Evolutionary conservation across 163 green algal species (phyloP), one percentile per base, ranked within the genome.

Genomic region (Smithsoniella earleae): DNA sequence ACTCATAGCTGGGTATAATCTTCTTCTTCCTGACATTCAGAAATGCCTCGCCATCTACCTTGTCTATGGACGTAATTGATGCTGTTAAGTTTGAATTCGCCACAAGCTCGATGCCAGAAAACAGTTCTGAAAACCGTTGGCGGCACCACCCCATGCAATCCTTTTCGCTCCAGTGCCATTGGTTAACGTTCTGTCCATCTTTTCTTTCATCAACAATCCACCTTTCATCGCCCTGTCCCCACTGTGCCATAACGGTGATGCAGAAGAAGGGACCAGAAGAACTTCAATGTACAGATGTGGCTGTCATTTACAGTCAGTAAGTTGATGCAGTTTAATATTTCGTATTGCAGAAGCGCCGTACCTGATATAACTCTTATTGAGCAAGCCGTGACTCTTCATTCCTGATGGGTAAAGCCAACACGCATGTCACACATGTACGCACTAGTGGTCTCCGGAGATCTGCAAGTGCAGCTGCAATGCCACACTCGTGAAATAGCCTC

Each of bases 21-120:
- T 98, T 97, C 30, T 86, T 83, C 78, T 97, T 98, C 8, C 92
- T 82, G 37, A 89, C 89, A 82, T 98, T 96, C n/a, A 97, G 81
- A 46, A 92, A 82, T 1, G 86, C 86, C 64, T 96, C 76, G 3
- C 79, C 79, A 34, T 76, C 74, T 31, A 83, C 38, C 10, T 58
- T 75, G 2, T 84, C 74, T 2, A 89, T 13, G 2, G 36, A 73
- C 1, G 66, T 83, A 38, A 79, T 82, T 4, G 46, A 77, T 2
- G 76, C 62, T 33, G n/a, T 77, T 36, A 74, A 46, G 1, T 69
- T 37, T 37, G 80, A 66, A 8, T 58, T 76, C 13, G 74, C 28
- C 8, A 86, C n/a, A 13, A 95, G 74, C 16, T 64, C 58, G 38
- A 84, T 36, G 28, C 63, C 73, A 2, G 27, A 55, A 2, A 96